Evolutionary conservation across 139 green algal species (phyloP).

Genomic region (Tetradesmus obliquus): DNA sequence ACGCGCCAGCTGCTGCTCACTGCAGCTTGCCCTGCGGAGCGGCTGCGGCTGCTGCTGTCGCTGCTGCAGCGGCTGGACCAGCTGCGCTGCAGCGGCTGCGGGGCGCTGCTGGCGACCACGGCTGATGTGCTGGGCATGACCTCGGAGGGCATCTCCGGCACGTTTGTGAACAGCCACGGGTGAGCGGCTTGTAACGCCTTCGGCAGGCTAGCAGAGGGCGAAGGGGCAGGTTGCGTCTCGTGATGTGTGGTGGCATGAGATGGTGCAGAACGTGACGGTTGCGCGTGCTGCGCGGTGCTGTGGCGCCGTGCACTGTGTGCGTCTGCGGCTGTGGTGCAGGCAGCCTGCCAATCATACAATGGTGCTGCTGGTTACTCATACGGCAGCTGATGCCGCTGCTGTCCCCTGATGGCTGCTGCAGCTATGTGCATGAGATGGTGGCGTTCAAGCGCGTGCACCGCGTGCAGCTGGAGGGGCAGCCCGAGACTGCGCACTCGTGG

Average conservation of each 20-base stretch:
- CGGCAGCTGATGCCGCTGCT: not conserved
- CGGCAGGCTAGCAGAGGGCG: too few relatives aligned
- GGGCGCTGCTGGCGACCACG: conserved; percentile 4
- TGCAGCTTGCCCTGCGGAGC: conserved; percentile 1
- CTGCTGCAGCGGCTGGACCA: conserved; percentile 21
- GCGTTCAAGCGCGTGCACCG: conserved; percentile 13
- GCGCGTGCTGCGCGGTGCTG: too few relatives aligned
- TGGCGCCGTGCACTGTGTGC: too few relatives aligned
- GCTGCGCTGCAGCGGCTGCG: conserved; percentile 35
- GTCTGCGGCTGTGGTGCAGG: not conserved
- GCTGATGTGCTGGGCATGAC: conserved; percentile 43
- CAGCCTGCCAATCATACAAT: not conserved
- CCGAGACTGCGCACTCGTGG: conserved; percentile 36
- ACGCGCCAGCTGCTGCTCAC: conserved; percentile 36
- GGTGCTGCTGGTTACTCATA: not conserved
- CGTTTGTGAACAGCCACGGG: conserved; percentile 47
- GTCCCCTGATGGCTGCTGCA: not conserved
- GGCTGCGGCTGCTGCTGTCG: conserved; percentile 28
- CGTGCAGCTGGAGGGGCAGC: not conserved
- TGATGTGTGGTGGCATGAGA: too few relatives aligned
- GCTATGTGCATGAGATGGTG: conserved; percentile 46
- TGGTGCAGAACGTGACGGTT: too few relatives aligned
- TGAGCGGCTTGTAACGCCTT: not conserved
- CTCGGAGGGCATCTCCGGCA: conserved; percentile 27
- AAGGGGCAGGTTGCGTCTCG: too few relatives aligned